phyloP scores from a whole-genome alignment of 495 filamentous ascomycete genomes.

The Penicillium robsamsonii region DNA sequence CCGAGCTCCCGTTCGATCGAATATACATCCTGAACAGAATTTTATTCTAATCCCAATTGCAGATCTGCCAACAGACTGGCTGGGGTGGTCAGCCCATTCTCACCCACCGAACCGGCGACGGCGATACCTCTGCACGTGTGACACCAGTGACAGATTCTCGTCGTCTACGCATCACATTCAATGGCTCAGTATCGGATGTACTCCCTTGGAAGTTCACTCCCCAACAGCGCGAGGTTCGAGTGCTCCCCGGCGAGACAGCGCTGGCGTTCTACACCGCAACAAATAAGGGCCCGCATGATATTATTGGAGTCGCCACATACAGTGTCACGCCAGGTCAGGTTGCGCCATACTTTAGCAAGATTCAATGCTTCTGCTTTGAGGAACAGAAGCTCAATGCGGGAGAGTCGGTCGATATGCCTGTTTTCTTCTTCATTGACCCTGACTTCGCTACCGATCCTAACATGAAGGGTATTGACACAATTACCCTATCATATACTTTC shows the following conservation, averaged over 20 bases:
- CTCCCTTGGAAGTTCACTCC: slow-evolving; percentile 97
- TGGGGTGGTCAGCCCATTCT: slow-evolving; percentile 92
- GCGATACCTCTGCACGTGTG: slow-evolving; percentile 69
- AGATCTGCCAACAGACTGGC: slow-evolving; percentile 97
- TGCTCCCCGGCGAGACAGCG: slow-evolving; percentile 93
- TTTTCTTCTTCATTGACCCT: slow-evolving; percentile 99
- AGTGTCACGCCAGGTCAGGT: slow-evolving; percentile 94
- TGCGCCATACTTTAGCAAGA: slow-evolving; percentile 98
- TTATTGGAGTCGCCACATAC: slow-evolving; percentile 97
- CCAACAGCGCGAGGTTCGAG: slow-evolving; percentile 94
- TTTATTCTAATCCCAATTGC: slow-evolving; percentile 7
- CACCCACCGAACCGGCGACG: slow-evolving; percentile 63
- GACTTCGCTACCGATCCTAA: slow-evolving; percentile 88
- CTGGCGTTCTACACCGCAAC: slow-evolving; percentile 97
- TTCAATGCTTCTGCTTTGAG: slow-evolving; percentile 99
- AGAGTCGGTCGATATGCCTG: slow-evolving; percentile 99
- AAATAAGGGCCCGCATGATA: slow-evolving; percentile 83
- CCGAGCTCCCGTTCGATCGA: not conserved
- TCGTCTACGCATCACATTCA: slow-evolving; percentile 94
- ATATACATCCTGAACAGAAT: not conserved
- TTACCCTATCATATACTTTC: slow-evolving; percentile 96
- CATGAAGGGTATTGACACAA: slow-evolving; percentile 90
- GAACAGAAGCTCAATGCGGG: slow-evolving; percentile 91
- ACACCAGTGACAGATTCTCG: slow-evolving; percentile 75
- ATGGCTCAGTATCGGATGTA: slow-evolving; percentile 88